Percentiles rank a stretch among this genome's conserved stretches.
phyloP scores from a whole-genome alignment of 192 early-diverging fungal species.

The Umbelopsis isabellina region DNA sequence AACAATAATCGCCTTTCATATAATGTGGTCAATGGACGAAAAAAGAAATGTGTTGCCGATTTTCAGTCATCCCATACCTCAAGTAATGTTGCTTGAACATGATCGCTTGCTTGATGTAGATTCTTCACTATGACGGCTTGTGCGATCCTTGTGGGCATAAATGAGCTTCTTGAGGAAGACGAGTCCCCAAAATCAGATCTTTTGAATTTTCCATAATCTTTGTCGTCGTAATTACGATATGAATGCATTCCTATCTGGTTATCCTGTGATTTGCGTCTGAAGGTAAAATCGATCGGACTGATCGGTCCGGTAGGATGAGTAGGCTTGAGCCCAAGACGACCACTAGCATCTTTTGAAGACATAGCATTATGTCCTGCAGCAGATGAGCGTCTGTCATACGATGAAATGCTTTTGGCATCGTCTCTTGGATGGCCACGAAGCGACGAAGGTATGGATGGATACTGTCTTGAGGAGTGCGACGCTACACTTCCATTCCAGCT shows the following conservation, averaged over 20 bases:
- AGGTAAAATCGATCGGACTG: constrained; percentile 39
- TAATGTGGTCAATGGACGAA: neutral
- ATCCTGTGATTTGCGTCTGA: constrained; percentile 15
- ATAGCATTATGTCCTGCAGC: neutral
- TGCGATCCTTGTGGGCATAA: constrained; percentile 5
- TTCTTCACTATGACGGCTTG: constrained; percentile 29
- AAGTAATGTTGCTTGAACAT: constrained; percentile 29
- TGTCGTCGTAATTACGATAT: constrained; percentile 17
- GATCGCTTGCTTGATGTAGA: constrained; percentile 26
- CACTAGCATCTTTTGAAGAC: neutral
- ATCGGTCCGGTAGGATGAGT: constrained; percentile 10
- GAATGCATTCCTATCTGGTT: neutral
- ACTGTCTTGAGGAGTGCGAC: neutral
- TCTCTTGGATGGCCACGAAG: neutral
- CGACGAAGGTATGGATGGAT: neutral
- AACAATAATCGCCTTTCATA: constrained; percentile 24
- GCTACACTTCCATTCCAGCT: constrained; percentile 10
- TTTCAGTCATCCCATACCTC: constrained; percentile 20
- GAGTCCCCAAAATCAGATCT: constrained; percentile 15
- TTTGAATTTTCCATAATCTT: constrained; percentile 14
- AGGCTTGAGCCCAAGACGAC: neutral
- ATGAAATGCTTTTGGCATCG: neutral
- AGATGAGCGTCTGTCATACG: neutral
- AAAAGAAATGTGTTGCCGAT: neutral
- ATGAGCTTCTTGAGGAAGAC: neutral